phyloP scores from a whole-genome alignment of 768 basidiomycete genomes.

The Xanthoconium stramineum region DNA sequence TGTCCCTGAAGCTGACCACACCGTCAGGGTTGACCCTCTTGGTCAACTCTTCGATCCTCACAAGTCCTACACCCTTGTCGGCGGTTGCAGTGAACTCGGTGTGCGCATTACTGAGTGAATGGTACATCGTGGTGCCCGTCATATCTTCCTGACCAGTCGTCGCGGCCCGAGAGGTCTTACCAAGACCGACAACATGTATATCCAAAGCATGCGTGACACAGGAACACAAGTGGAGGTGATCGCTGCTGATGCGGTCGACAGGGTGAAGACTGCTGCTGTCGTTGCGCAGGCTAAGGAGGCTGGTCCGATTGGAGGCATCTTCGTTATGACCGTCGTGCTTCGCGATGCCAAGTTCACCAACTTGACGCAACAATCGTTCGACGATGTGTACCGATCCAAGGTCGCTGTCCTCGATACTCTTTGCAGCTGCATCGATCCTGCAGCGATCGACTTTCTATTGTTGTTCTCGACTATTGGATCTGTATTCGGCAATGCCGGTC shows the following conservation, averaged over 20 bases:
- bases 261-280: slow-evolving; percentile 22
- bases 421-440: slow-evolving; percentile 14
- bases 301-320: slow-evolving; percentile 31
- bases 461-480: slow-evolving; percentile 35
- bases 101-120: slow-evolving; percentile 34
- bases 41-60: slow-evolving; percentile 31
- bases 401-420: slow-evolving; percentile 19
- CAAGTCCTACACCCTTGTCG: slow-evolving; percentile 22
- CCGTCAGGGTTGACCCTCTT: slow-evolving; percentile 22
- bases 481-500: slow-evolving; percentile 30
- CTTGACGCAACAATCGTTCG: slow-evolving; percentile 32
- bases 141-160: slow-evolving; percentile 30
- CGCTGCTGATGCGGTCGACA: slow-evolving; percentile 25
- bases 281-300: slow-evolving; percentile 19
- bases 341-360: slow-evolving; percentile 33
- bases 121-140: slow-evolving; percentile 31
- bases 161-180: slow-evolving; percentile 16
- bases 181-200: slow-evolving; percentile 27
- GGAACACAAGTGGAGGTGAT: slow-evolving; percentile 28
- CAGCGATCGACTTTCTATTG: slow-evolving; percentile 29
- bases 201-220: slow-evolving; percentile 21
- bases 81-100: slow-evolving; percentile 23
- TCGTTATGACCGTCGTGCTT: slow-evolving; percentile 36
- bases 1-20: slow-evolving; percentile 6
- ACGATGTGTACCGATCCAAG: slow-evolving; percentile 23